Evolutionary conservation across 495 filamentous ascomycete genomes (phyloP).

Genomic region (Annulohypoxylon moriforme): DNA sequence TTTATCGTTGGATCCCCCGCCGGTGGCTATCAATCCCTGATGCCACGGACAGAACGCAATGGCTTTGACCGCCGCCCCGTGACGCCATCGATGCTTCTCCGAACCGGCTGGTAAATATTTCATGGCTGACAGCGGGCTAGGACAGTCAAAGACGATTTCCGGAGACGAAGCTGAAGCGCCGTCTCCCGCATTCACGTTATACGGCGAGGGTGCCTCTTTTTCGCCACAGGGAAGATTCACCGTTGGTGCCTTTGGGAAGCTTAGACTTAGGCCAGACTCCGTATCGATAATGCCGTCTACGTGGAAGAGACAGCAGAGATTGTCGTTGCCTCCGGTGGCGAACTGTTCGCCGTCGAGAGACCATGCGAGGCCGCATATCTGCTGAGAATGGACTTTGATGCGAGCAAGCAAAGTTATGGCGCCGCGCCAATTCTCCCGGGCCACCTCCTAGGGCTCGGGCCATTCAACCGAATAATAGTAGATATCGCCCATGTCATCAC

Average conservation of each 20-base stretch:
- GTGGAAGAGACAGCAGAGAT: conserved; percentile 85
- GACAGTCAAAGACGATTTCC: not conserved
- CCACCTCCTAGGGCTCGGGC: conserved; percentile 70
- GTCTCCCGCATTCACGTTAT: conserved; percentile 30
- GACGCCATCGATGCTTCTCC: conserved; percentile 78
- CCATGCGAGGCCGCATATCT: conserved; percentile 94
- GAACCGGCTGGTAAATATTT: conserved; percentile 56
- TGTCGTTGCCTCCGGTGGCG: conserved; percentile 93
- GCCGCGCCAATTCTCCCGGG: conserved; percentile 74
- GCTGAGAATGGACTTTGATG: conserved; percentile 84
- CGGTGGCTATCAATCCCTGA: conserved; percentile 85
- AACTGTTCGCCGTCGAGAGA: conserved; percentile 79
- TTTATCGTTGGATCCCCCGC: conserved; percentile 92
- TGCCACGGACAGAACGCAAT: conserved; percentile 98
- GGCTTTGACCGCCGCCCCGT: conserved; percentile 93
- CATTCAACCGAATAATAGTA: conserved; percentile 94
- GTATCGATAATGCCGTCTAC: conserved; percentile 65
- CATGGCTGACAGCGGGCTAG: conserved; percentile 24
- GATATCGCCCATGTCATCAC: conserved; percentile 85
- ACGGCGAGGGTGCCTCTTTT: not conserved
- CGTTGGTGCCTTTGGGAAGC: conserved; percentile 4
- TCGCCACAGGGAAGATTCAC: not conserved
- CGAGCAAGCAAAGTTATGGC: conserved; percentile 80
- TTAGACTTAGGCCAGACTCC: conserved; percentile 15
- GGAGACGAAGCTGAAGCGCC: not conserved